Percentiles rank a stretch among this genome's conserved stretches.
Evolutionary conservation across 1,284 basidiomycete genomes (phyloP).

Genomic region (Phylloporus sp.): DNA sequence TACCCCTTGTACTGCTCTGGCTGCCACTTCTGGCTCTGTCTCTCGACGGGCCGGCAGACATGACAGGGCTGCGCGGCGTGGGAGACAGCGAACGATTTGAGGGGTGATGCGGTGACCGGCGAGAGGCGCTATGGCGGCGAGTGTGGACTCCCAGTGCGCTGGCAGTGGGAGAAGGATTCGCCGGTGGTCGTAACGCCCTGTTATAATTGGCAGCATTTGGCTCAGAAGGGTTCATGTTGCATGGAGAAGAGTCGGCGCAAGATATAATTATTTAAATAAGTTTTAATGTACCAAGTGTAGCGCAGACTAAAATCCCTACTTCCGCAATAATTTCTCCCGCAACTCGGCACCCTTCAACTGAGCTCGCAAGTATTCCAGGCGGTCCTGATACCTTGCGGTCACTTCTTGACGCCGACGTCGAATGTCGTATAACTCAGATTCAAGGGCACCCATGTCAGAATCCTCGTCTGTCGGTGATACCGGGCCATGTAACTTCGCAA

Average conservation of each 20-base stretch:
- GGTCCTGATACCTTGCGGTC: constrained; percentile 66
- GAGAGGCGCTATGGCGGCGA: constrained; percentile 57
- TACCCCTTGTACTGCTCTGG: constrained; percentile 60
- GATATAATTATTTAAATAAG: constrained; percentile 18
- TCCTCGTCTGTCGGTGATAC: constrained; percentile 51
- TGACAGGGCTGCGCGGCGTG: constrained; percentile 45
- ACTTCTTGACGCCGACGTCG: constrained; percentile 69
- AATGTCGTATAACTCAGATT: constrained; percentile 65
- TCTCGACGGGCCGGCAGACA: constrained; percentile 57
- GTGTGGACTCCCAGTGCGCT: neutral
- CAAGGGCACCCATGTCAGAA: constrained; percentile 42
- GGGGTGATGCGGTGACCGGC: constrained; percentile 66
- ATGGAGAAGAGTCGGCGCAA: neutral
- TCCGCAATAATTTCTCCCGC: constrained; percentile 71
- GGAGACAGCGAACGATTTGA: constrained; percentile 50
- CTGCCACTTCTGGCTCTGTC: constrained; percentile 67
- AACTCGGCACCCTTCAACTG: constrained; percentile 77
- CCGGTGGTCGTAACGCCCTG: constrained; percentile 30
- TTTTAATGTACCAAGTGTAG: constrained; percentile 4
- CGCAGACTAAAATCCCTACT: constrained; percentile 39
- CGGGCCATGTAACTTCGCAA: constrained; percentile 58
- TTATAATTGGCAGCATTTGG: constrained; percentile 38
- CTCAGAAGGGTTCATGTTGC: constrained; percentile 17
- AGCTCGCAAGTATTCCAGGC: constrained; percentile 74
- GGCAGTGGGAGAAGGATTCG: neutral